Base-by-base conservation (phyloP, 805 yeast species). In the Candida pseudoglaebosa region DNA sequence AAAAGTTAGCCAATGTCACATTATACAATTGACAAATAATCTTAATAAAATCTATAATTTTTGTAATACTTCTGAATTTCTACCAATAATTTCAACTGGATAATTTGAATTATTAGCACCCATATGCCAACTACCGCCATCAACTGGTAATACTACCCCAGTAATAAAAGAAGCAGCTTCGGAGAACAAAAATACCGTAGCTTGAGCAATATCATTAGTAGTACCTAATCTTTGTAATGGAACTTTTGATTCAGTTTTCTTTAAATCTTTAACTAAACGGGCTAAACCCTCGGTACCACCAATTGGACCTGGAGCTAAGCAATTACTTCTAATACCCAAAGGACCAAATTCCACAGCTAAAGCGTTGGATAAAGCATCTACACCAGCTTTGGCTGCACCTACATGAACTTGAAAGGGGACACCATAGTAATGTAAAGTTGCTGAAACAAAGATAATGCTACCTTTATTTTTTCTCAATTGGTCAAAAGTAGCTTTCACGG, bases 321-420 rank as follows among this genome's bases (percentile, higher is more conserved):
- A 78, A 58, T 90, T 90, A 36, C 81, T 75, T 41, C 91, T 73
- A 35, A 90, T 75, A 4, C 97, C 97, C 42, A 86, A 58, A 1
- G 96, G 95, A 1, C 96, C 97, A 40, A 87, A 70, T 60, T 90
- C 97, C 4, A 88, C 91, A 1, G 96, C 95, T 40, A 89, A 60
- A 1, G 88, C 82, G 47, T 82, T 80, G 14, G 88, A 78, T 26
- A 90, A 68, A 2, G 96, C 93, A 57, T 90, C 98, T 21, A 90
- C 76, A n/a, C 96, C 98, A 2, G 97, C 95, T 61, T 89, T 90
- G 2, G 97, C 97, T 0, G 97, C 96, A 4, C 88, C 83, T 2
- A 89, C 96, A 53, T 90, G 97, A 10, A 80, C 56, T 62, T 90
- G 97, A 63, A 68, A 65, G 3, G 72, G 72, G 21, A 68, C 57